Base-by-base conservation (phyloP, 129 eudicot genomes). In the Flaveria trinervia region DNA sequence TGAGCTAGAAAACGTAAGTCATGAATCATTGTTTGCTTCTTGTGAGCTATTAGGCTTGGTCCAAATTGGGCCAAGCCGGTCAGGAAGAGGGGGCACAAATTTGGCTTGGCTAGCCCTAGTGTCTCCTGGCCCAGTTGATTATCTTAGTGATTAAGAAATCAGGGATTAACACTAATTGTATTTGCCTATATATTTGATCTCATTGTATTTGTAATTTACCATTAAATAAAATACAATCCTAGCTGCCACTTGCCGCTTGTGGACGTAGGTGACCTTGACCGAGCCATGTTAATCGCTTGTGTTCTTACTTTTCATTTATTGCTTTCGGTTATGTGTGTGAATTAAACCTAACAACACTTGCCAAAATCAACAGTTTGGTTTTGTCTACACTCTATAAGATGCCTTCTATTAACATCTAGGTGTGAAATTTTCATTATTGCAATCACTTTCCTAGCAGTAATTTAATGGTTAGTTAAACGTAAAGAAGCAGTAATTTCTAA, bases 1-100 rank as follows among this genome's bases (percentile, higher is more conserved):
- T 73, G 97, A 91, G 80, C 83, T 94, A 85, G 99, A 94, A 84
- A 94, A 87, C 85, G 99, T 94, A 91, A 89, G 85, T 88, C 74
- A 25, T 20, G 65, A 46, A 65, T 70, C 60, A 54, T 10, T 28
- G 66, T 68, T 25, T 70, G 69, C 73, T 39, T 80, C 52, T 13
- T 67, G 48, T 73, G 43, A 59, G 70, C 26, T 68, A 23, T 56
- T 33, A 36, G 73, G 30, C 41, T 46, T 13, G 51, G 16, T 2
- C 51, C 51, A 46, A 0, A 30, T 30, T 30, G 51, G 15, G 4
- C 16, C 51, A 46, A 2, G 4, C 15, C 4, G 13, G 13, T 46
- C 12, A 46, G 16, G 51, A 46, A 15, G 51, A 46, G 16, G 51
- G 0, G 4, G 51, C 51, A 46, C 15, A 9, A 2, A 45, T 11